Conservation (phyloP, 805 yeast species). For the Starmerella asiatica region DNA sequence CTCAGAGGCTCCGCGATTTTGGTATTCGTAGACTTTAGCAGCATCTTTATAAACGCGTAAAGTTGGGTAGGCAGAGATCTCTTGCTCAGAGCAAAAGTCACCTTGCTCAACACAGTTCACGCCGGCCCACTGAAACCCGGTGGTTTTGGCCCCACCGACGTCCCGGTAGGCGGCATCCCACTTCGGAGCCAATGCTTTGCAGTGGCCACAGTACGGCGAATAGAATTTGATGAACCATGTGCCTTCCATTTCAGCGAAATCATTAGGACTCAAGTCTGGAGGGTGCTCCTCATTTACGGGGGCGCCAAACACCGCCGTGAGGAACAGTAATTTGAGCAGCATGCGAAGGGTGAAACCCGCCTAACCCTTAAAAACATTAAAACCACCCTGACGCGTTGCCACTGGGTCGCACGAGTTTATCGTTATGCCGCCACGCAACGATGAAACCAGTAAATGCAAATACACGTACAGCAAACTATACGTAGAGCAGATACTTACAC, state of each 20-base stretch:
- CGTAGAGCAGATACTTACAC: too few species aligned
- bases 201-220: conserved; percentile 83
- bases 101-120: conserved; percentile 81
- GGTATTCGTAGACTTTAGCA: conserved; percentile 19
- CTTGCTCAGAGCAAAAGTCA: conserved; percentile 64
- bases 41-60: conserved; percentile 45
- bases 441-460: too few species aligned
- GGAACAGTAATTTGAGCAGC: background rate
- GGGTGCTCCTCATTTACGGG: conserved; percentile 7
- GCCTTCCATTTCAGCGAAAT: conserved; percentile 29
- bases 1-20: conserved; percentile 10
- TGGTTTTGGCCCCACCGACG: conserved; percentile 26
- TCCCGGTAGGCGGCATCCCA: conserved; percentile 58
- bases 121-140: conserved; percentile 44
- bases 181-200: conserved; percentile 61
- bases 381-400: too few species aligned
- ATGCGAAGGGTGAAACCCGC: too few species aligned
- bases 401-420: too few species aligned
- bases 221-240: conserved; percentile 72
- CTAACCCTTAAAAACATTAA: too few species aligned
- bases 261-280: conserved; percentile 13
- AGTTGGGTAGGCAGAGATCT: conserved; percentile 53
- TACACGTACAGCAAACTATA: too few species aligned
- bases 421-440: too few species aligned
- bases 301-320: background rate